Conservation (phyloP, 768 basidiomycete genomes). For the Boletus rex-veris region DNA sequence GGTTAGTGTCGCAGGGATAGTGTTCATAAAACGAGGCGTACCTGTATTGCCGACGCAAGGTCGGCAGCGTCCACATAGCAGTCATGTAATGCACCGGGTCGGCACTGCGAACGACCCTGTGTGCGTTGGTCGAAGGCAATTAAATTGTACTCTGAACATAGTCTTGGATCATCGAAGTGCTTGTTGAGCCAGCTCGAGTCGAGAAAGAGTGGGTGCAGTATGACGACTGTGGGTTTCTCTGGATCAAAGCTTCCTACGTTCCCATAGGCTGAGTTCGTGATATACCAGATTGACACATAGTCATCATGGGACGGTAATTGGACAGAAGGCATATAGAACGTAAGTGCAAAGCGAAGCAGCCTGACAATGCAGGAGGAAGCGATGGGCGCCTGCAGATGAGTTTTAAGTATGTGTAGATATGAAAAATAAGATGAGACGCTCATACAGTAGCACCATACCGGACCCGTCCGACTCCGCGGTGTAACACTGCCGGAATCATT, state of each 20-base stretch:
- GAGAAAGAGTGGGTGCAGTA: conserved; percentile 66
- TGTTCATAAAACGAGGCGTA: conserved; percentile 29
- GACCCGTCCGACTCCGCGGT: conserved; percentile 4
- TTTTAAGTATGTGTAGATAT: conserved; percentile 19
- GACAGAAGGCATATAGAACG: conserved; percentile 58
- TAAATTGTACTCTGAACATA: conserved; percentile 58
- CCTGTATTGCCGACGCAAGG: conserved; percentile 62
- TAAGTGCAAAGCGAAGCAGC: conserved; percentile 33
- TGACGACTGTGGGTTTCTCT: conserved; percentile 59
- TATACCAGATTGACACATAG: conserved; percentile 70
- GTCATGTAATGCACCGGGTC: conserved; percentile 58
- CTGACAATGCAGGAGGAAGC: conserved; percentile 1
- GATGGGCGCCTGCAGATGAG: conserved; percentile 5
- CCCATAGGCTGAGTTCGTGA: conserved; percentile 54
- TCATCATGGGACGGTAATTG: conserved; percentile 61
- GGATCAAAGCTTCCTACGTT: conserved; percentile 68
- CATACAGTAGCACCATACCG: not conserved
- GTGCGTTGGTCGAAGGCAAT: conserved; percentile 74
- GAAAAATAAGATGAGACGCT: not conserved
- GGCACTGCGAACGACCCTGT: conserved; percentile 53
- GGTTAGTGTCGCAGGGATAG: not conserved
- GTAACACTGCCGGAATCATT: conserved; percentile 20
- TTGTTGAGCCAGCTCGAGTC: conserved; percentile 65
- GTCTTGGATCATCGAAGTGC: conserved; percentile 65
- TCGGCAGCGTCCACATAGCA: conserved; percentile 80